Conservation (phyloP, 768 basidiomycete genomes). For the Crepidotus variabilis region DNA sequence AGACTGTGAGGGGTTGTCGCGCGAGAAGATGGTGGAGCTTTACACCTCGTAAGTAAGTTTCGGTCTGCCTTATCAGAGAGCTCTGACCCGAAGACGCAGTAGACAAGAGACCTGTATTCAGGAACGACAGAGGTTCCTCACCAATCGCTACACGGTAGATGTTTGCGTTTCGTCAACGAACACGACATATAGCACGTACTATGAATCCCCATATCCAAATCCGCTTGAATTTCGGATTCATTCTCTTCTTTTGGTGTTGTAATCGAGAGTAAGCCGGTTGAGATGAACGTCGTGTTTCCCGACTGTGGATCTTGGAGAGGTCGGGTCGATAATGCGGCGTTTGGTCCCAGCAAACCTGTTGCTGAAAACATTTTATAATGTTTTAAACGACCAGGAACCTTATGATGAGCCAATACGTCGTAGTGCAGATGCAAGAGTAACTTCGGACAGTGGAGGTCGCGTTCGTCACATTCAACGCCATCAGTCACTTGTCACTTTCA, state of each 20-base stretch:
- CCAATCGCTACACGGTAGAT: not conserved
- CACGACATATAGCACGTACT: no score
- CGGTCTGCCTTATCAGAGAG: not conserved
- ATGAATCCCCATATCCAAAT: no score
- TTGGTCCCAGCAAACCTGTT: conserved; percentile 24
- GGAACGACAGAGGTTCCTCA: not conserved
- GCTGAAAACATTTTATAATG: conserved; percentile 20
- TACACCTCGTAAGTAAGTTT: not conserved
- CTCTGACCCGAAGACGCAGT: conserved; percentile 12
- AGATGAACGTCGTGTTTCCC: conserved; percentile 7
- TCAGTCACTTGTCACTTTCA: conserved; percentile 4
- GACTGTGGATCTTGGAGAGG: conserved; percentile 2
- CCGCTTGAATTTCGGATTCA: not conserved
- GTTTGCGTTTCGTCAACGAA: no score
- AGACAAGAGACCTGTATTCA: not conserved
- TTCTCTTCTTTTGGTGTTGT: not conserved
- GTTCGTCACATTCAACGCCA: conserved; percentile 12
- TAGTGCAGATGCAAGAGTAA: not conserved
- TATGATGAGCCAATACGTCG: not conserved
- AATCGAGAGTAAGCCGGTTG: conserved; percentile 5
- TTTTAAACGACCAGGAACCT: not conserved
- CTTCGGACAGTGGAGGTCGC: no score
- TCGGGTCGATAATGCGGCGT: conserved; percentile 1
- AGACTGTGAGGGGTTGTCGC: not conserved
- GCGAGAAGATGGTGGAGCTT: not conserved